Base-by-base conservation (phyloP, 495 filamentous ascomycete species). In the Sphaerosporella brunnea region DNA sequence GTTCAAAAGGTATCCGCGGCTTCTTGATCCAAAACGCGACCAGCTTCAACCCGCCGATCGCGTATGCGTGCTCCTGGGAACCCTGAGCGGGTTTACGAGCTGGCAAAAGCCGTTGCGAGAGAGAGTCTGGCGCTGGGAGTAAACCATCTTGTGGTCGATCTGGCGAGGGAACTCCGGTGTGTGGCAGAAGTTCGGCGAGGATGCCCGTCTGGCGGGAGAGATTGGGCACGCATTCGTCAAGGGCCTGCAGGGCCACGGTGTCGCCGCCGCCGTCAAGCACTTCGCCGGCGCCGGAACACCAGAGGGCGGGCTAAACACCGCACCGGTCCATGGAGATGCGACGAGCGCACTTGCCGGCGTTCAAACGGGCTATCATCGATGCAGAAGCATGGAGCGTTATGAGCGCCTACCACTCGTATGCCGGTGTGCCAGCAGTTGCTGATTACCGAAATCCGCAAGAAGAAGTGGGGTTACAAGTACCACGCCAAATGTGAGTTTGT, bases 41-140 rank as follows among this genome's bases (percentile, higher is more conserved):
- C 0, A 81, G 83, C 40, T 82, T 79, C 68, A 81, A 82, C 55
- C 79, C 75, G 2, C 77, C 78, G 0, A 82, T 83, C 58, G 77
- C 65, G 16, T 72, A 79, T 53, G 77, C 72, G 15, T 79, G 74
- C 58, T 75, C 78, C 3, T 81, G 71, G 53, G 77, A 82, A 45
- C 69, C 5, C 67, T 1, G 64, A 64, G 53, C 59, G 77, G 11
- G 63, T 82, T 5, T 51, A 73, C 50, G 66, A 77, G 50, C 80
- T 83, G 77, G 77, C 63, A 2, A 54, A 60, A 9, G 65, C 69
- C 13, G 79, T 81, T 52, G 74, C 68, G 9, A 66, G 68, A 36
- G 78, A 83, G 62, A 65, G 75, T 28, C 63, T 64, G 28, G 70
- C 79, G 11, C 61, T 82, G 0, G 78, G 79, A 3, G 70, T 73